Percentiles rank a stretch among this genome's conserved stretches.
These are phyloP conservation scores for Aspergillus sclerotioniger DNA, from an alignment of 495 filamentous ascomycete genomes.

Conservation along the genomic window DNA sequence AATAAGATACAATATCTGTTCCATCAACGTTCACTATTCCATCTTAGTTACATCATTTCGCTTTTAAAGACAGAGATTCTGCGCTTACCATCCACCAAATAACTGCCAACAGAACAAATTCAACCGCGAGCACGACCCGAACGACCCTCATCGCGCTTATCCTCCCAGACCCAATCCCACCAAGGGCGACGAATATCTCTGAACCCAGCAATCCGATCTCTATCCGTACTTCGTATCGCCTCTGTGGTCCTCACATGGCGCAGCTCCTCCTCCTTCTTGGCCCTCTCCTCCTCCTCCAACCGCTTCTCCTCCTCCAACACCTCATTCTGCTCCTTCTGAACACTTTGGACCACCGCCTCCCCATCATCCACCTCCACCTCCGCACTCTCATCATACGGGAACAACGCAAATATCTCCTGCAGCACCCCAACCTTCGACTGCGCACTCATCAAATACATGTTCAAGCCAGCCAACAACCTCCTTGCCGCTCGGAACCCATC, in stretches of 20 bases:
- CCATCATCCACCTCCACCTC: slow-evolving; percentile 12
- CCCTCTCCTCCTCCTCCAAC: slow-evolving; percentile 17
- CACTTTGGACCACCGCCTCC: neutral
- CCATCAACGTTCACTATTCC: neutral
- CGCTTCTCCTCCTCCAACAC: slow-evolving; percentile 15
- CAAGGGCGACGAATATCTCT: slow-evolving; percentile 18
- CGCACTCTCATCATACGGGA: slow-evolving; percentile 19
- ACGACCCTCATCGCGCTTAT: slow-evolving; percentile 13
- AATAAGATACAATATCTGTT: neutral
- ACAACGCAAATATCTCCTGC: slow-evolving; percentile 22
- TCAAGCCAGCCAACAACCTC: slow-evolving; percentile 21
- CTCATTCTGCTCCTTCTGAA: neutral
- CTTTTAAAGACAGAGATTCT: neutral
- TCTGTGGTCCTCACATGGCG: slow-evolving; percentile 6
- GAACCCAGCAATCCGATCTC: slow-evolving; percentile 19
- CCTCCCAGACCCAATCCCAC: slow-evolving; percentile 33
- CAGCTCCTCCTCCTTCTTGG: slow-evolving; percentile 15
- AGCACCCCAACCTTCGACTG: slow-evolving; percentile 25
- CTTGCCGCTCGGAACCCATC: slow-evolving; percentile 21
- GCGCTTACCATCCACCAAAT: no score
- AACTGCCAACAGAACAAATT: no score
- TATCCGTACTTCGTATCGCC: slow-evolving; percentile 9
- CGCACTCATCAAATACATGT: slow-evolving; percentile 32
- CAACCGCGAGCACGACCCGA: neutral
- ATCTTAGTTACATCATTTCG: neutral